Percentiles rank a stretch among this genome's conserved stretches.
Conservation (phyloP, 2,329 filamentous ascomycete species). For the Zarea fungicola region DNA sequence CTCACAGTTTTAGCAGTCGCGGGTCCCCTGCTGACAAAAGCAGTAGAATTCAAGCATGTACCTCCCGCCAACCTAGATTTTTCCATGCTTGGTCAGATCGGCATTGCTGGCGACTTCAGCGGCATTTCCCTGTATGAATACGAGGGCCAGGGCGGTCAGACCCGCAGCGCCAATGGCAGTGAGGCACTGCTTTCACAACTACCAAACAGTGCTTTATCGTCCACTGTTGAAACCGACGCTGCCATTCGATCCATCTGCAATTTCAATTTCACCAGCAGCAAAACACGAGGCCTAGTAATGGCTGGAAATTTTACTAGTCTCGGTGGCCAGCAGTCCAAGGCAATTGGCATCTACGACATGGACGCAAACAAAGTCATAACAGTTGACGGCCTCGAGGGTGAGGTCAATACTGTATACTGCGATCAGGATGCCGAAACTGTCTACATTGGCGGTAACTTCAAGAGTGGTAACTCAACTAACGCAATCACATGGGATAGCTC, state of each 20-base stretch:
- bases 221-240: slow-evolving; percentile 71
- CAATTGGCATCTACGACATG: slow-evolving; percentile 76
- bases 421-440: slow-evolving; percentile 73
- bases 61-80: slow-evolving; percentile 73
- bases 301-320: slow-evolving; percentile 96
- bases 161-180: slow-evolving; percentile 67
- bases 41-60: slow-evolving; percentile 55
- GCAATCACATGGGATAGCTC: slow-evolving; percentile 74
- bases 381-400: slow-evolving; percentile 75
- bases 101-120: slow-evolving; percentile 82
- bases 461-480: slow-evolving; percentile 75
- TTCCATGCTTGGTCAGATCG: slow-evolving; percentile 71
- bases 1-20: slow-evolving; percentile 38
- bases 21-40: slow-evolving; percentile 35
- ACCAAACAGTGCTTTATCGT: slow-evolving; percentile 78
- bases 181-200: slow-evolving; percentile 75
- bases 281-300: slow-evolving; percentile 69
- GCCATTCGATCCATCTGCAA: slow-evolving; percentile 86
- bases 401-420: slow-evolving; percentile 77
- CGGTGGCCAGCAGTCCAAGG: slow-evolving; percentile 67
- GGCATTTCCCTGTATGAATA: slow-evolving; percentile 88
- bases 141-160: slow-evolving; percentile 67
- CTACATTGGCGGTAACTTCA: slow-evolving; percentile 86
- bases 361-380: slow-evolving; percentile 64
- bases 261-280: slow-evolving; percentile 62